phyloP scores from a whole-genome alignment of 1,284 basidiomycete species.

The Cerioporus squamosus region DNA sequence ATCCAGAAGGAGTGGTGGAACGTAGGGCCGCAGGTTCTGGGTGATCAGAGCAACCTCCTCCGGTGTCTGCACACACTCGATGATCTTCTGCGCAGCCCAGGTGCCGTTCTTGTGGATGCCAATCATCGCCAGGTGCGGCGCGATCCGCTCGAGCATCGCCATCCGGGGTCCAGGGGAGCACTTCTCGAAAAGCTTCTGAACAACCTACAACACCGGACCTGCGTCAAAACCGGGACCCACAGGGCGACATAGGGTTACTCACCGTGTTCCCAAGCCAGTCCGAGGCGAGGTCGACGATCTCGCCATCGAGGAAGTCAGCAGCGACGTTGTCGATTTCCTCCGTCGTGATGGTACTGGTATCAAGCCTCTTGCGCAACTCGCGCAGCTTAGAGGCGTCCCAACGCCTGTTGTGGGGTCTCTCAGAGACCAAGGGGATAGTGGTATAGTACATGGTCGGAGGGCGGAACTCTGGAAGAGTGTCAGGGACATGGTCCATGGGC shows the following conservation, averaged over 20 bases:
- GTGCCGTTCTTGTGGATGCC: slow-evolving; percentile 99
- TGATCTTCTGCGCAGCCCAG: slow-evolving; percentile 99
- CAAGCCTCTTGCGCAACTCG: slow-evolving; percentile 91
- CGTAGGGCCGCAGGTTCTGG: slow-evolving; percentile 87
- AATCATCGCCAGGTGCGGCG: slow-evolving; percentile 95
- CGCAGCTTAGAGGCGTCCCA: slow-evolving; percentile 96
- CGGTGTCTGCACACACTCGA: slow-evolving; percentile 90
- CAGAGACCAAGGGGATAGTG: slow-evolving; percentile 84
- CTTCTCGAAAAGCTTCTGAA: slow-evolving; percentile 97
- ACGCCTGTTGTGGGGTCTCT: slow-evolving; percentile 82
- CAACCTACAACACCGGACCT: slow-evolving; percentile 53
- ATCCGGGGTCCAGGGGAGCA: slow-evolving; percentile 81
- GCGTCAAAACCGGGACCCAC: slow-evolving; percentile 9
- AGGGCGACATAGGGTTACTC: slow-evolving; percentile 31
- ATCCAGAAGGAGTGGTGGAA: slow-evolving; percentile 93
- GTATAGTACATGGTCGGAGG: slow-evolving; percentile 94
- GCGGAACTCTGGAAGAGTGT: slow-evolving; percentile 66
- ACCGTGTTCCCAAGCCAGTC: slow-evolving; percentile 99
- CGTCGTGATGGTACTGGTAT: slow-evolving; percentile 79
- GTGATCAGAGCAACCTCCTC: slow-evolving; percentile 89
- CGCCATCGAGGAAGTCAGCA: slow-evolving; percentile 87
- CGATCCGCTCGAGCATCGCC: slow-evolving; percentile 92
- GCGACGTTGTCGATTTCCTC: slow-evolving; percentile 93
- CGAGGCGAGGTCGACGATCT: slow-evolving; percentile 93
- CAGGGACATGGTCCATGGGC: neutral